Conservation (phyloP, 192 early-diverging fungal genomes). For the Paraglomus occultum region DNA sequence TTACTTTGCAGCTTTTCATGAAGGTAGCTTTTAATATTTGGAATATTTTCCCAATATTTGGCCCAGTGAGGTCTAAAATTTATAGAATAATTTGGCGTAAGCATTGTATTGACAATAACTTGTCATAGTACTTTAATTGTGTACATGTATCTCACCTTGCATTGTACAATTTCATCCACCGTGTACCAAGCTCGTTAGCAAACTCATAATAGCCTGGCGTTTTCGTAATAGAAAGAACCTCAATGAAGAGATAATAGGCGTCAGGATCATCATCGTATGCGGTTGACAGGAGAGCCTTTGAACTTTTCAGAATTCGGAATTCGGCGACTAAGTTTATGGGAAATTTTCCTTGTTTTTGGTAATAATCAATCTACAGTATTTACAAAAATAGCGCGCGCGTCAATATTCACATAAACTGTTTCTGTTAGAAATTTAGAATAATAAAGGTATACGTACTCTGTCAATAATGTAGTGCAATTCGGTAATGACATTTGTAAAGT, state of each 20-base stretch:
- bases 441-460: background rate
- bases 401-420: background rate
- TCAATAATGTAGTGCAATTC: conserved; percentile 11
- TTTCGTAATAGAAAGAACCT: conserved; percentile 26
- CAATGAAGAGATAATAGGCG: conserved; percentile 32
- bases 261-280: conserved; percentile 38
- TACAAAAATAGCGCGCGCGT: background rate
- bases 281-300: conserved; percentile 24
- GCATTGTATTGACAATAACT: background rate
- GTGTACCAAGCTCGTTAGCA: conserved; percentile 28
- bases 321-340: conserved; percentile 34
- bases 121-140: background rate
- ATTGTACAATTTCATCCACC: conserved; percentile 37
- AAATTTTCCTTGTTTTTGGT: conserved; percentile 21
- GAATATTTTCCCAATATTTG: conserved; percentile 40
- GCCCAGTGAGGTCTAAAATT: conserved; percentile 39
- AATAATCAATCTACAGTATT: conserved; percentile 34
- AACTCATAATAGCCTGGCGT: conserved; percentile 34
- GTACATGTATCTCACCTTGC: conserved; percentile 28
- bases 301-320: conserved; percentile 37
- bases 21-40: conserved; percentile 36
- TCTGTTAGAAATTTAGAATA: background rate
- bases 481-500: conserved; percentile 34
- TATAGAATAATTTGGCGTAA: background rate
- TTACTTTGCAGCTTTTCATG: conserved; percentile 9